Evolutionary conservation across 768 basidiomycete genomes (phyloP).

Genomic region (Arthromyces matolae): DNA sequence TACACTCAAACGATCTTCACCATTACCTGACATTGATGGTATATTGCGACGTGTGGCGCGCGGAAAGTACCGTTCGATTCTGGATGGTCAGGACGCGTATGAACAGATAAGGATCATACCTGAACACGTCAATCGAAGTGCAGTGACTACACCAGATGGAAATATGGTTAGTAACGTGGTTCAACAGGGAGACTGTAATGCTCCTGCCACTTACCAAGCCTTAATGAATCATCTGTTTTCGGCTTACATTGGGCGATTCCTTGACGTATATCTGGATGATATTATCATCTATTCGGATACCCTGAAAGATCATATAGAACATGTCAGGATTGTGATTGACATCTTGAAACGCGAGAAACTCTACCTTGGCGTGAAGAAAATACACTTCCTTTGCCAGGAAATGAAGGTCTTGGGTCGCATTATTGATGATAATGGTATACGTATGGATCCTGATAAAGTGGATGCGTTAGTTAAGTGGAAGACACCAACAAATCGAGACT

Average conservation of each 20-base stretch:
- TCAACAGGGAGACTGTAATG: slow-evolving; percentile 27
- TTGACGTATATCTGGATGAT: slow-evolving; percentile 26
- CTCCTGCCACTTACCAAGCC: slow-evolving; percentile 33
- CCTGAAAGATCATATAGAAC: no score
- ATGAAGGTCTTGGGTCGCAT: slow-evolving; percentile 22
- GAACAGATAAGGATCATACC: slow-evolving; percentile 32
- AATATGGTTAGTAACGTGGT: slow-evolving; percentile 29
- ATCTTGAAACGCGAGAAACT: slow-evolving; percentile 23
- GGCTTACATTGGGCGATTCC: slow-evolving; percentile 29
- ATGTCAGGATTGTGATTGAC: no score
- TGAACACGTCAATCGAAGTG: slow-evolving; percentile 20
- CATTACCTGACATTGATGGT: slow-evolving; percentile 32
- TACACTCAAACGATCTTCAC: slow-evolving; percentile 28
- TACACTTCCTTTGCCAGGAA: slow-evolving; percentile 13
- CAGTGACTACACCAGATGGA: slow-evolving; percentile 27
- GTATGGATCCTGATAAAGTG: slow-evolving; percentile 39
- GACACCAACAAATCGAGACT: slow-evolving; percentile 22
- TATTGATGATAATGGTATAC: slow-evolving; percentile 30
- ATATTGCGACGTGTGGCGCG: slow-evolving; percentile 30
- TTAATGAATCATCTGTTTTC: slow-evolving; percentile 34
- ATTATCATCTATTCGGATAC: slow-evolving; percentile 26
- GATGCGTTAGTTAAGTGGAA: slow-evolving; percentile 27
- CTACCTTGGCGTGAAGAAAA: slow-evolving; percentile 27
- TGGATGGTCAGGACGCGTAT: slow-evolving; percentile 39
- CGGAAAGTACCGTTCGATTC: slow-evolving; percentile 24